Percentiles rank a stretch among this genome's conserved stretches.
phyloP scores from a whole-genome alignment of 306 rosid genomes.

The Delonix regia region DNA sequence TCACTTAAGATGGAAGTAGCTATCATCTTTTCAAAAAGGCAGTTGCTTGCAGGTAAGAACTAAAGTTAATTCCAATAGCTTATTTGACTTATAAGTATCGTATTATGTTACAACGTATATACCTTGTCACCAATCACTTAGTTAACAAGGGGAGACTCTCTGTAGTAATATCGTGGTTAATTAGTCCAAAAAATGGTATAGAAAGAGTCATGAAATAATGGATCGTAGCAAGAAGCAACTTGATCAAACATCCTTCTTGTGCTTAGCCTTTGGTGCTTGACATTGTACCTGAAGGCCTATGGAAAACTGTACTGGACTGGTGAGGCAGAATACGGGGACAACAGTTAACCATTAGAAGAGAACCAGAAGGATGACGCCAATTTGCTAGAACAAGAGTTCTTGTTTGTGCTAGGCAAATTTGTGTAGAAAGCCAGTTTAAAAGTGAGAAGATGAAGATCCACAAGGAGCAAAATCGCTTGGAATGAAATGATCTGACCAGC shows the following conservation, averaged over 20 bases:
- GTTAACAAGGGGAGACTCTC: slow-evolving; percentile 27
- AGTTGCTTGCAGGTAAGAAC: slow-evolving; percentile 18
- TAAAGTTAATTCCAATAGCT: slow-evolving; percentile 26
- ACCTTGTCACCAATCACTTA: not conserved
- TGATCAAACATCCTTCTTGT: slow-evolving; percentile 30
- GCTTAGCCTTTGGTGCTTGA: slow-evolving; percentile 36
- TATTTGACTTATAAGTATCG: slow-evolving; percentile 31
- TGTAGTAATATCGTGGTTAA: slow-evolving; percentile 20
- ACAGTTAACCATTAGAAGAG: not conserved
- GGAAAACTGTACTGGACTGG: slow-evolving; percentile 10
- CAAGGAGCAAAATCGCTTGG: slow-evolving; percentile 29
- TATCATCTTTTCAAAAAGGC: not conserved
- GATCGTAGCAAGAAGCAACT: slow-evolving; percentile 5
- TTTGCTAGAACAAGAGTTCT: slow-evolving; percentile 17
- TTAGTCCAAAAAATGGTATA: slow-evolving; percentile 39
- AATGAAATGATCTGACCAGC: slow-evolving; percentile 30
- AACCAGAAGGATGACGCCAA: slow-evolving; percentile 17
- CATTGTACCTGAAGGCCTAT: slow-evolving; percentile 8
- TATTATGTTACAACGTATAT: slow-evolving; percentile 31
- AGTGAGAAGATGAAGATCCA: slow-evolving; percentile 29
- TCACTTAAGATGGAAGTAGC: not conserved
- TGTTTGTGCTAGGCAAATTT: slow-evolving; percentile 26
- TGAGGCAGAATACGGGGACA: slow-evolving; percentile 41
- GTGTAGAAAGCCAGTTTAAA: slow-evolving; percentile 31
- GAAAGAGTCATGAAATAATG: slow-evolving; percentile 19